These are phyloP conservation scores for Panaeolus cyanescens DNA, from an alignment of 768 basidiomycete genomes.

Conservation along the genomic window DNA sequence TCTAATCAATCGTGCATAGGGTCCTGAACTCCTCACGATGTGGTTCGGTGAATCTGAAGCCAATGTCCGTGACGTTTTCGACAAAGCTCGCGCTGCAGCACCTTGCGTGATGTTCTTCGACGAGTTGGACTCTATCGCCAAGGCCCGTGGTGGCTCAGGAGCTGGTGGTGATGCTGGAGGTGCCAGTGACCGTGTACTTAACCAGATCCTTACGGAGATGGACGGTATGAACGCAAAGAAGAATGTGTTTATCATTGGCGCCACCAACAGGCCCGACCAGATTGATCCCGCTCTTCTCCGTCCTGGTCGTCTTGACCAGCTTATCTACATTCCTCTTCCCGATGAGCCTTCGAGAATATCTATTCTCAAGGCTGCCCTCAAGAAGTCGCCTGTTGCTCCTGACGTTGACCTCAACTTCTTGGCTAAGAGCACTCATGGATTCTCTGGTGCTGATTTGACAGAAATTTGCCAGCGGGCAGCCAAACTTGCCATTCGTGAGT, in stretches of 20 bases:
- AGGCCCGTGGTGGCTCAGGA: constrained; percentile 87
- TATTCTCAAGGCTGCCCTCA: constrained; percentile 88
- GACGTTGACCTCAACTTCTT: constrained; percentile 87
- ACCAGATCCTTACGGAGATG: constrained; percentile 98
- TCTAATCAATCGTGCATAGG: constrained; percentile 39
- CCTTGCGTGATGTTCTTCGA: constrained; percentile 99
- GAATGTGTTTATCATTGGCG: constrained; percentile 98
- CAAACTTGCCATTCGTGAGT: constrained; percentile 94
- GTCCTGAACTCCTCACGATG: constrained; percentile 98
- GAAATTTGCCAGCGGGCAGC: constrained; percentile 98
- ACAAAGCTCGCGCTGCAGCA: constrained; percentile 98
- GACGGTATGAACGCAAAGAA: constrained; percentile 99
- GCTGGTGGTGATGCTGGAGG: constrained; percentile 90
- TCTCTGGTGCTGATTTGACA: constrained; percentile 99
- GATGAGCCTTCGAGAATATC: constrained; percentile 90
- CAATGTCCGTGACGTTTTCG: constrained; percentile 98
- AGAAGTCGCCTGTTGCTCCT: constrained; percentile 85
- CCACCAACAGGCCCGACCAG: constrained; percentile 96
- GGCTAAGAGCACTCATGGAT: constrained; percentile 92
- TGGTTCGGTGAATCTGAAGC: constrained; percentile 99
- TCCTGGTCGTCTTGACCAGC: constrained; percentile 97
- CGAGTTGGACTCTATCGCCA: constrained; percentile 98
- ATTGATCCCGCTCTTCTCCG: constrained; percentile 92
- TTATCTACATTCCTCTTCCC: constrained; percentile 98
- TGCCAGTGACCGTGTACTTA: constrained; percentile 96